These are phyloP conservation scores for Stagonosporopsis rhizophila DNA, from an alignment of 2,329 filamentous ascomycete genomes.

Conservation along the genomic window DNA sequence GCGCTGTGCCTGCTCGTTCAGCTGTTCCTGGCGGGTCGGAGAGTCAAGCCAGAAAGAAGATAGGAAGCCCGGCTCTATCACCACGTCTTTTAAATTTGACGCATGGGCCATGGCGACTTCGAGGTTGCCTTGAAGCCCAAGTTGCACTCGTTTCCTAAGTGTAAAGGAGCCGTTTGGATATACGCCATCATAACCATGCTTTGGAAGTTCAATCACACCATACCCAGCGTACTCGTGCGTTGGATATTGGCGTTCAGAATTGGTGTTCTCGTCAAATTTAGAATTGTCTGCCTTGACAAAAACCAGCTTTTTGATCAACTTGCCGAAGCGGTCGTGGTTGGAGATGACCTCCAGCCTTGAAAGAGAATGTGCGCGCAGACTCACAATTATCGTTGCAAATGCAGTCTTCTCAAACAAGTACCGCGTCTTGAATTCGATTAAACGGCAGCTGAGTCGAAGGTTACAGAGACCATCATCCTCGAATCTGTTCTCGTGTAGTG, in stretches of 20 bases:
- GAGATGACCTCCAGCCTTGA: background rate
- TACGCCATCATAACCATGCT: background rate
- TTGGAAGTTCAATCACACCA: constrained; percentile 4
- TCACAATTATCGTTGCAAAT: background rate
- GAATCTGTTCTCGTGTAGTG: background rate
- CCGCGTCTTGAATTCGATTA: background rate
- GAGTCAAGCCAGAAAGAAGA: background rate
- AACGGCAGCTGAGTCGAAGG: background rate
- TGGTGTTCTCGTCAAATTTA: background rate
- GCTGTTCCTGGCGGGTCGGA: background rate
- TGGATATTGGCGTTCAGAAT: no score
- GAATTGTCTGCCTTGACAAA: background rate
- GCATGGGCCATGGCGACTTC: background rate
- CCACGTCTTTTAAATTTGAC: background rate
- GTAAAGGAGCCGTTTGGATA: background rate
- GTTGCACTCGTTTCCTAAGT: background rate
- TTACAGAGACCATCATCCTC: background rate
- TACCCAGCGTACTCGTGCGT: background rate
- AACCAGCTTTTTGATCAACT: background rate
- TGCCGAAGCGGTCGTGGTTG: background rate
- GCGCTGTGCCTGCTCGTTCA: background rate
- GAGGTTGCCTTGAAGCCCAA: background rate
- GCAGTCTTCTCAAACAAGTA: background rate
- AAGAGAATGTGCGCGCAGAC: background rate
- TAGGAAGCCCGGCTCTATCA: background rate